Evolutionary conservation across 495 filamentous ascomycete genomes (phyloP).

Genomic region (Penicilliopsis zonata): DNA sequence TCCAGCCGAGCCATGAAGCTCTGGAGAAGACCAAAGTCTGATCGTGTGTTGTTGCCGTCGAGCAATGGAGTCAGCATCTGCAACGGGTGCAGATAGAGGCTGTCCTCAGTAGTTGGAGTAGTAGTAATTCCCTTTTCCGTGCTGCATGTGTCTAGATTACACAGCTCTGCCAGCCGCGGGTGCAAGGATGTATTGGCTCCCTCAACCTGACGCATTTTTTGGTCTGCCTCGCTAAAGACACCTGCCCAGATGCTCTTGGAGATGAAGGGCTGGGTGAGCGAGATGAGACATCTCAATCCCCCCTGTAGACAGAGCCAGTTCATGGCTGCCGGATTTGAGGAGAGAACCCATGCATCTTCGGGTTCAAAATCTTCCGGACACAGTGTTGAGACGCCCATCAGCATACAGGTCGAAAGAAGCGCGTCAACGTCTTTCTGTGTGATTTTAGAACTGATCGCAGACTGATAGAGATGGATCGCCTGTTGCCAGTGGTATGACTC

Average conservation of each 20-base stretch:
- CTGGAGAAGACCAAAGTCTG: conserved; percentile 12
- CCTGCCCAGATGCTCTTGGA: conserved; percentile 27
- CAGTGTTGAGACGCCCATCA: conserved; percentile 29
- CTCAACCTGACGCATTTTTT: no score
- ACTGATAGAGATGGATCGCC: conserved; percentile 25
- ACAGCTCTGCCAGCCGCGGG: conserved; percentile 23
- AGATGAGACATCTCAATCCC: conserved; percentile 27
- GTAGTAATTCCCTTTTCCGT: no score
- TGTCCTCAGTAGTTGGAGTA: no score
- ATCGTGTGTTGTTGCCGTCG: conserved; percentile 6
- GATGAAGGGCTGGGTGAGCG: conserved; percentile 16
- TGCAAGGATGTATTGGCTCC: conserved; percentile 15
- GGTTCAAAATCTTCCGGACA: conserved; percentile 22
- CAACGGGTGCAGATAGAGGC: conserved; percentile 26
- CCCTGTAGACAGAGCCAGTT: conserved; percentile 33
- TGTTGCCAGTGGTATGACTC: conserved; percentile 35
- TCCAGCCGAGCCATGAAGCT: conserved; percentile 25
- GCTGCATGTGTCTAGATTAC: conserved; percentile 22
- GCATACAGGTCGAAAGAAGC: conserved; percentile 30
- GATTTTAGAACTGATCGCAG: conserved; percentile 17
- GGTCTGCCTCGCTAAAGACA: conserved; percentile 20
- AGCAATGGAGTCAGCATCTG: conserved; percentile 24
- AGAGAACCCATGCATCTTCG: conserved; percentile 30
- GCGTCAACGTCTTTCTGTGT: conserved; percentile 27
- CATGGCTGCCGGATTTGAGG: conserved; percentile 15